Base-by-base conservation (phyloP, 192 early-diverging fungal genomes). In the Thoreauomyces humboldtii region DNA sequence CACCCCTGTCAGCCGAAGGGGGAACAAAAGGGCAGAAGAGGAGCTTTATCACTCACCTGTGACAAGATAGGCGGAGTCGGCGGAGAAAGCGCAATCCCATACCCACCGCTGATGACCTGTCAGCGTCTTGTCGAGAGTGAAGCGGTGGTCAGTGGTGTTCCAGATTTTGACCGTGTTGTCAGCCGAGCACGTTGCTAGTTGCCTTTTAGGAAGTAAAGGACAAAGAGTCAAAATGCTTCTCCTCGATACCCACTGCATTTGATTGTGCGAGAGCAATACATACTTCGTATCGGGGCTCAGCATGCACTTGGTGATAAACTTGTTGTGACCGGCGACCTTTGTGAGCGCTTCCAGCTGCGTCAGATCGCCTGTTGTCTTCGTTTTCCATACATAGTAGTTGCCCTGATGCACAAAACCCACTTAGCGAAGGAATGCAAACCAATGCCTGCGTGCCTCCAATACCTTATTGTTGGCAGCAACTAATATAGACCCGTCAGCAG, bases 11-110 rank as follows among this genome's bases (percentile, higher is more conserved):
- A 46, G 25, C 25, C 3, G 25, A 46, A 46, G 14, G 4, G 38
- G n/a, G n/a, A 9, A n/a, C 38, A 41, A n/a, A 41, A 41, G n/a
- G n/a, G n/a, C n/a, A 41, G 9, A 41, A 9, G 11, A 41, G 38
- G 38, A 27, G 3, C 14, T 27, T 31, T 4, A 36, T n/a, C n/a
- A 42, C 47, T 35, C 53, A 82, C 81, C 89, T 19, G 91, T 92
- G 0, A 95, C 90, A 19, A 95, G 72, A 69, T 93, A 93, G 12
- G 91, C 92, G 15, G 92, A 95, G 62, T 95, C 92, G 0, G 91
- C 92, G 19, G 89, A 91, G 67, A 95, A 95, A 0, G 89, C 87
- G 66, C 87, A 90, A 72, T 95, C 92, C 92, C 92, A 95, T 1
- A 92, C 92, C 92, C 92, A 95, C 53, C 89, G 76, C 53, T 88